Conservation (phyloP, 1,284 basidiomycete genomes). For the Ustilago sp. region DNA sequence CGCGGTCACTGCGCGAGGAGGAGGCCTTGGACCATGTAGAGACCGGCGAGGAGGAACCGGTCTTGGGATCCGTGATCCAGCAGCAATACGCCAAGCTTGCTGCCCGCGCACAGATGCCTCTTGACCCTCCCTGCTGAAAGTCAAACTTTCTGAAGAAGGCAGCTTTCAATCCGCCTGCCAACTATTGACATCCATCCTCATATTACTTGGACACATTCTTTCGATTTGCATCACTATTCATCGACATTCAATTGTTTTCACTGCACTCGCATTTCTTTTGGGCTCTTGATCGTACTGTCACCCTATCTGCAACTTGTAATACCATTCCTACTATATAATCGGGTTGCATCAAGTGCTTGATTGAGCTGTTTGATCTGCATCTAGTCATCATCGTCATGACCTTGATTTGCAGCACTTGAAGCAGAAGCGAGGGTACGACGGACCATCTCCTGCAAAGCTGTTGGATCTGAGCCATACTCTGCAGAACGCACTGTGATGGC, state of each 20-base stretch:
- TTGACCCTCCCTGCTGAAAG: slow-evolving; percentile 25
- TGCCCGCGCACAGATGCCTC: slow-evolving; percentile 33
- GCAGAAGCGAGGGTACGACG: slow-evolving; percentile 39
- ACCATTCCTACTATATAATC: slow-evolving; percentile 3
- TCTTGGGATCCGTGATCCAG: slow-evolving; percentile 43
- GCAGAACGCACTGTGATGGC: slow-evolving; percentile 56
- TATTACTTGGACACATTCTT: background rate
- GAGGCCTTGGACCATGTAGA: slow-evolving; percentile 11
- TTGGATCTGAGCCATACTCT: slow-evolving; percentile 51
- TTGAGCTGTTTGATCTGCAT: no score
- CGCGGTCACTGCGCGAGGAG: background rate
- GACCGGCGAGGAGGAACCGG: slow-evolving; percentile 16
- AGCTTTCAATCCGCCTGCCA: background rate
- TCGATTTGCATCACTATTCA: background rate
- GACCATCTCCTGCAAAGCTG: slow-evolving; percentile 57
- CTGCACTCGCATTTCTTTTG: slow-evolving; percentile 15
- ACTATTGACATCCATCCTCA: background rate
- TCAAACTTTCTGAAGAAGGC: background rate
- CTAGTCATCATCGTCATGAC: slow-evolving; percentile 21
- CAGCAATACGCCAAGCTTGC: slow-evolving; percentile 42
- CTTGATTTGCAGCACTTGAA: slow-evolving; percentile 12
- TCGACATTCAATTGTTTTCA: slow-evolving; percentile 4
- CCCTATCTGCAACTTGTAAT: slow-evolving; percentile 24
- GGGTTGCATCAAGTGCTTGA: background rate
- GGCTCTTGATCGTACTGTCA: slow-evolving; percentile 3